These are phyloP conservation scores for Pythium chondricola DNA, from an alignment of 352 stramenopile genomes.

Conservation along the genomic window DNA sequence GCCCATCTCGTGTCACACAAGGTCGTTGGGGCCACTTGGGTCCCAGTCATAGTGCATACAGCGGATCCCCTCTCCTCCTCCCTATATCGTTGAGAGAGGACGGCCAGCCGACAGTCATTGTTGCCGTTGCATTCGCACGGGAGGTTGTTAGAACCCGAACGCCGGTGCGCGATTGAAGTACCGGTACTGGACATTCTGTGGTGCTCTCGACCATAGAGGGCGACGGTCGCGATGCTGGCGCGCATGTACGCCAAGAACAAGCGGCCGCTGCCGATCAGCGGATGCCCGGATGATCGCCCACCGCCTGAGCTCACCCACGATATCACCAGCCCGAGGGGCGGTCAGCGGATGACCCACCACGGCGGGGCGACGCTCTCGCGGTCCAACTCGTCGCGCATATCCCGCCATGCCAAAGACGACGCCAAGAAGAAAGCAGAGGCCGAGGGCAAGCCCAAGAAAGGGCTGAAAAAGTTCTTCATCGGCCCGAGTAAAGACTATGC, in stretches of 20 bases:
- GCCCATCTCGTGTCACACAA: no score
- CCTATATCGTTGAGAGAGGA: no score
- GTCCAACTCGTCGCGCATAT: slow-evolving; percentile 5
- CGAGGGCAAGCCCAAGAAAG: slow-evolving; percentile 1
- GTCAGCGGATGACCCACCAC: not conserved
- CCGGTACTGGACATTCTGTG: no score
- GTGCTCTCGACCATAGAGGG: no score
- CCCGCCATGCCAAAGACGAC: not conserved
- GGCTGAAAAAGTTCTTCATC: slow-evolving; percentile 15
- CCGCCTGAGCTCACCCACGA: not conserved
- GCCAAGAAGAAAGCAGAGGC: slow-evolving; percentile 3
- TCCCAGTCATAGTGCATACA: no score
- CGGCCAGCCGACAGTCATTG: no score
- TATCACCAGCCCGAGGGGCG: not conserved
- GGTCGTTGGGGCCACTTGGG: no score
- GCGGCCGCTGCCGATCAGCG: slow-evolving; percentile 7
- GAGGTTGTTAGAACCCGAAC: no score
- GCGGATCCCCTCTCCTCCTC: no score
- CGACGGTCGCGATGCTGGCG: slow-evolving; percentile 8
- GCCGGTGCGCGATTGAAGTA: no score
- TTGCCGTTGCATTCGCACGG: no score
- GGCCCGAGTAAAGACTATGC: slow-evolving; percentile 5
- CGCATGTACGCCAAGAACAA: slow-evolving; percentile 15
- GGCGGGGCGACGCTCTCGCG: not conserved
- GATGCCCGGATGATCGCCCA: not conserved